Evolutionary conservation across 73 alveolate species (phyloP).

Genomic region (Tetrahymena thermophila): DNA sequence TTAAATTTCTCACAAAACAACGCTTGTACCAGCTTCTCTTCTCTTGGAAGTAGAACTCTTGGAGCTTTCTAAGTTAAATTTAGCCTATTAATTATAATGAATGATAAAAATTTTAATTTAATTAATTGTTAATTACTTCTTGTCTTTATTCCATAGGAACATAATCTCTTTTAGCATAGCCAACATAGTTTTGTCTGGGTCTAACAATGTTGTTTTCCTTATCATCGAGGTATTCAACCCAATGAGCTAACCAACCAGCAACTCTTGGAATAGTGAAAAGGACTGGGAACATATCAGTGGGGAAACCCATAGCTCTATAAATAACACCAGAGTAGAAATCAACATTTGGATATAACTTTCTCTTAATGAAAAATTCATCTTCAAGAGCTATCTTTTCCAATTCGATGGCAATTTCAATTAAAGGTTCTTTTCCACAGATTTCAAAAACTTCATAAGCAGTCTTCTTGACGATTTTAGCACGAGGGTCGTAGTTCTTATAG

Average conservation of each 20-base stretch:
- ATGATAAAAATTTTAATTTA: neutral
- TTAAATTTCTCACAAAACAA: neutral
- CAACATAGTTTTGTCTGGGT: conserved; percentile 75
- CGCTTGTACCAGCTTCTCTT: conserved; percentile 40
- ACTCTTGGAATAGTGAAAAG: conserved; percentile 79
- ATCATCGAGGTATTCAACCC: conserved; percentile 76
- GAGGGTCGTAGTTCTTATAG: conserved; percentile 60
- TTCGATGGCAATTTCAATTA: conserved; percentile 85
- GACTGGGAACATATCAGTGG: conserved; percentile 79
- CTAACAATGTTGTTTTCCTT: conserved; percentile 72
- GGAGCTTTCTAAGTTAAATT: conserved; percentile 23
- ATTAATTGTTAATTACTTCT: conserved; percentile 2
- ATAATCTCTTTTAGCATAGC: conserved; percentile 69
- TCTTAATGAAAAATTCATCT: conserved; percentile 63
- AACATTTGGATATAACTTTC: conserved; percentile 76
- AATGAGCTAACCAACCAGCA: conserved; percentile 82
- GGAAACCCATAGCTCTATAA: conserved; percentile 81
- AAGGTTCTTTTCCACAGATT: conserved; percentile 81
- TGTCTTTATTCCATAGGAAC: conserved; percentile 57
- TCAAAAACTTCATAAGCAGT: conserved; percentile 73
- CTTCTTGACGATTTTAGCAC: conserved; percentile 69
- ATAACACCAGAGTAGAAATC: conserved; percentile 81
- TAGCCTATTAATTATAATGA: neutral
- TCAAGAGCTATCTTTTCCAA: conserved; percentile 77
- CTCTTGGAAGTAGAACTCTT: conserved; percentile 35